Base-by-base conservation (phyloP, 2,329 filamentous ascomycete species). In the Aspergillus ibericus region DNA sequence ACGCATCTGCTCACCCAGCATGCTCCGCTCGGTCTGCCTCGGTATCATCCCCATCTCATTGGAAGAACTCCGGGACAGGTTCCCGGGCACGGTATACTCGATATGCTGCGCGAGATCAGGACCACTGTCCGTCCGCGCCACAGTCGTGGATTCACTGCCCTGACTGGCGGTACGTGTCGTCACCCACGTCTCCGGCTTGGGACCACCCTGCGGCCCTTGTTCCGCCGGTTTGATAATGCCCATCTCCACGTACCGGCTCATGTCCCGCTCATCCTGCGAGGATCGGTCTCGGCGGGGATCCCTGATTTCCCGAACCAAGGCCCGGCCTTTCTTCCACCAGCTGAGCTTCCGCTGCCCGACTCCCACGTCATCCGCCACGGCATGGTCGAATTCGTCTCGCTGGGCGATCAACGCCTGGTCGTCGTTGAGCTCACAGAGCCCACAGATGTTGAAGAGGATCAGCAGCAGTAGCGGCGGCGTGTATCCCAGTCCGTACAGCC, bases 381-480 rank as follows among this genome's bases (percentile, higher is more conserved):
- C 62, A 1, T 42, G 15, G 18, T 63, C 32, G 18, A 63, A 51
- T 3, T 60, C 60, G 25, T 34, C 81, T 51, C 89, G 82, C 72
- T 89, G 86, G 29, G 81, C 78, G 34, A 89, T 83, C n/a, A 92
- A 80, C 53, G 86, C 80, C 57, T 80, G 81, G 68, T 92, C 89
- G 72, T 92, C 89, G 64, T 92, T 92, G 18, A 85, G 82, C 29
- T 84, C 82, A n/a, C 82, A 62, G 66, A 83, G 85, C 12, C 88
- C 89, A 18, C 66, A 74, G 25, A 78, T 63, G 53, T 78, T 77
- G 58, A 79, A 72, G 16, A 80, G 56, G 35, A 76, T 27, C 6
- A 75, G 60, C 20, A 74, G 84, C 15, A 87, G 71, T 1, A 88
- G 74, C 1, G 80, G 73, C 0, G 87, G 86, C 1, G 78, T 77